Evolutionary conservation across 805 yeast species (phyloP).

Genomic region (Pichia californica): DNA sequence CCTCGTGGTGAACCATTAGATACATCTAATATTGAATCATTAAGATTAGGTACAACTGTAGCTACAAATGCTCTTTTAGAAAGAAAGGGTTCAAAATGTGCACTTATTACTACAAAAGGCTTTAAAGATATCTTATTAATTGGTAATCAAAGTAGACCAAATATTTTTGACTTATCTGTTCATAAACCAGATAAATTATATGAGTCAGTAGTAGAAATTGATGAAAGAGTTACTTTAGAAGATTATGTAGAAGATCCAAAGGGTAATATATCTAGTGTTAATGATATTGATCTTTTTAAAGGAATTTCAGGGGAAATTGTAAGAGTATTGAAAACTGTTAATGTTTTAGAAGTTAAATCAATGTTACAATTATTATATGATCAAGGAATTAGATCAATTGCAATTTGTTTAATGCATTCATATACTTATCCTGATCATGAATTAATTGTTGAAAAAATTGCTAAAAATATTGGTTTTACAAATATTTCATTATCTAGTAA

Average conservation of each 20-base stretch:
- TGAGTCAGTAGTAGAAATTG: constrained; percentile 72
- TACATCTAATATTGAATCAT: constrained; percentile 54
- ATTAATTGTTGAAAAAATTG: constrained; percentile 48
- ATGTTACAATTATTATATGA: constrained; percentile 40
- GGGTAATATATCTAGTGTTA: constrained; percentile 19
- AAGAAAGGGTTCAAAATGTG: constrained; percentile 86
- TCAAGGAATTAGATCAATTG: constrained; percentile 61
- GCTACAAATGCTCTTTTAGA: constrained; percentile 94
- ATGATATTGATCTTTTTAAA: constrained; percentile 33
- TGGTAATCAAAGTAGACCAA: constrained; percentile 90
- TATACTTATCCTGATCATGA: constrained; percentile 74
- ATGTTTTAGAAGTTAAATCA: constrained; percentile 35
- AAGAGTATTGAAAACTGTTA: constrained; percentile 47
- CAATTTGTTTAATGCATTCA: constrained; percentile 66
- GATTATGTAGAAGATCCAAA: constrained; percentile 72
- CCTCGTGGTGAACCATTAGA: constrained; percentile 59
- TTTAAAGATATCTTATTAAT: constrained; percentile 75
- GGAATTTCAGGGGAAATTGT: constrained; percentile 70
- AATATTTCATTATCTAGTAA: constrained; percentile 64
- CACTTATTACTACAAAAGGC: constrained; percentile 81
- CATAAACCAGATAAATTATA: constrained; percentile 66
- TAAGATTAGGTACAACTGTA: constrained; percentile 90
- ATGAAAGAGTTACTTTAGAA: constrained; percentile 84
- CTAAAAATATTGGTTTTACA: constrained; percentile 57
- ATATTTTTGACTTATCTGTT: constrained; percentile 78